These are phyloP conservation scores for Plectranthus barbatus DNA, from an alignment of 257 asterid genomes.

Conservation along the genomic window DNA sequence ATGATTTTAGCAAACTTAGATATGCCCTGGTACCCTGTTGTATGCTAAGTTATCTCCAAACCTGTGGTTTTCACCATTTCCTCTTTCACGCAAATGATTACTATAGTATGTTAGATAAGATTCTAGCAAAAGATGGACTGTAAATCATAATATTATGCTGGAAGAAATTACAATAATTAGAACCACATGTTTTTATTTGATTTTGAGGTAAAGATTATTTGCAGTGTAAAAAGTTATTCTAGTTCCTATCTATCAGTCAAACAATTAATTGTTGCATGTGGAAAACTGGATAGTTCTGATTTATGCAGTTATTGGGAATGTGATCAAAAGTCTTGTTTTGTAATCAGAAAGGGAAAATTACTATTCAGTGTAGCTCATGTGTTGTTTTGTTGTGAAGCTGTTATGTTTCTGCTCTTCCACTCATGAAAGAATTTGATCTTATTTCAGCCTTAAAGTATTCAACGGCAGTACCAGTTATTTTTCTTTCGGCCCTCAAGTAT, in stretches of 20 bases:
- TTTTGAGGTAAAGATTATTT: neutral
- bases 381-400: neutral
- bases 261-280: neutral
- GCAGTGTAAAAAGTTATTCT: neutral
- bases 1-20: neutral
- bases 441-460: conserved; percentile 90
- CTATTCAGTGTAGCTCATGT: neutral
- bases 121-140: neutral
- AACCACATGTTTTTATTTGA: neutral
- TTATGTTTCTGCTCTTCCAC: neutral
- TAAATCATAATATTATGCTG: neutral
- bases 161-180: neutral
- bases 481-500: conserved; percentile 91
- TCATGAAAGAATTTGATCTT: neutral
- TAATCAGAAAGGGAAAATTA: neutral
- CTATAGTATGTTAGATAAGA: neutral
- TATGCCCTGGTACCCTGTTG: neutral
- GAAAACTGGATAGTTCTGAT: neutral
- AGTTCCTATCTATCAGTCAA: neutral
- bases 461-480: conserved; percentile 90
- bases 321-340: neutral
- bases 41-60: neutral
- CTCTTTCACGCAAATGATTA: neutral
- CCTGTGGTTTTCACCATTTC: neutral
- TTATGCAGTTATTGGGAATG: neutral